Conservation (phyloP, 208 protist genomes). For the Hexamita inflata region DNA sequence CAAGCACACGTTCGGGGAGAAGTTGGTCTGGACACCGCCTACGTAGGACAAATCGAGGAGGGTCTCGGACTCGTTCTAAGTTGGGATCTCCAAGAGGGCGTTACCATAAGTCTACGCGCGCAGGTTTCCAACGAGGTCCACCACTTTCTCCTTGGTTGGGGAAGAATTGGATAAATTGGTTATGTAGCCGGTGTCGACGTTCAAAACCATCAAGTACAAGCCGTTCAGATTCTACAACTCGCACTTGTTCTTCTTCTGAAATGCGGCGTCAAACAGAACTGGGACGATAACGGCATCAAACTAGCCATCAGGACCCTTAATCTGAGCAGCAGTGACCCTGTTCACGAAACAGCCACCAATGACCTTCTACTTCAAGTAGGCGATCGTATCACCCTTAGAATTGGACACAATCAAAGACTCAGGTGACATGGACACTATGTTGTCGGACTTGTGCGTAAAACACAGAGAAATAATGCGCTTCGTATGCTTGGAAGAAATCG, state of each 20-base stretch:
- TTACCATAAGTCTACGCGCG: not conserved
- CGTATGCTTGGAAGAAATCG: not conserved
- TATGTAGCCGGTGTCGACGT: not conserved
- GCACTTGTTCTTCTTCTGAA: not conserved
- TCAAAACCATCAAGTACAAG: not conserved
- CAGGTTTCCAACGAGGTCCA: not conserved
- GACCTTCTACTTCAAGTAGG: not conserved
- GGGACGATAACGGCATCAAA: slow-evolving; percentile 4
- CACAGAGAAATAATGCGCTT: not conserved
- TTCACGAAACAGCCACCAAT: slow-evolving; percentile 2
- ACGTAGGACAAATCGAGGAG: no score
- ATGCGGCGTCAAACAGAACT: not conserved
- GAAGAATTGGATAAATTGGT: not conserved
- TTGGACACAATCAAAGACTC: not conserved
- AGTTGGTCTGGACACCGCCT: no score
- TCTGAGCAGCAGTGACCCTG: not conserved
- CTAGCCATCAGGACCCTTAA: not conserved
- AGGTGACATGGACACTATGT: slow-evolving; percentile 1
- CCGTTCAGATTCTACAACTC: not conserved
- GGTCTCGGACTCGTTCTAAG: not conserved
- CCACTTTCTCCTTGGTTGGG: not conserved
- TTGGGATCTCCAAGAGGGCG: not conserved
- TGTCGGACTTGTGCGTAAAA: not conserved
- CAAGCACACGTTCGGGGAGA: no score
- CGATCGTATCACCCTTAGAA: not conserved